A percentile compares a stretch with the other conserved stretches of the same genome.
Conservation (phyloP, 306 rosid species). For the Geum urbanum region DNA sequence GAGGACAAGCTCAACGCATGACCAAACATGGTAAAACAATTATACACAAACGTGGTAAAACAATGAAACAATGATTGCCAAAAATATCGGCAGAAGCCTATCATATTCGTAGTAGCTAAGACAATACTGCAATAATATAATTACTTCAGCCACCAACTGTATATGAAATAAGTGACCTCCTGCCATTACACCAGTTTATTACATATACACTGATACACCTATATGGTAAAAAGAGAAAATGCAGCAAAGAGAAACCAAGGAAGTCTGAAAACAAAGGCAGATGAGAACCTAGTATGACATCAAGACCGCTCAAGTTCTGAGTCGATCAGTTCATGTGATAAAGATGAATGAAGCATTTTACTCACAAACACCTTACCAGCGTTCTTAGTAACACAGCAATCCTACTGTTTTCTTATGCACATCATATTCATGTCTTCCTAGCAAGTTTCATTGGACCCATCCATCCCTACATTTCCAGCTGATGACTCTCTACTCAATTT, state of each 20-base stretch:
- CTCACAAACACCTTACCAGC: background rate
- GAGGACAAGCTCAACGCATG: background rate
- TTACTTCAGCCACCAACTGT: background rate
- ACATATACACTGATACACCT: background rate
- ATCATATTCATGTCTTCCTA: background rate
- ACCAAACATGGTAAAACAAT: background rate
- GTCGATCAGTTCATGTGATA: background rate
- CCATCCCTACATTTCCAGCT: background rate
- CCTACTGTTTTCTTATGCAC: background rate
- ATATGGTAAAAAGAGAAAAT: background rate
- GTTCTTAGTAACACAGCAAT: background rate
- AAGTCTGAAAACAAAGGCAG: background rate
- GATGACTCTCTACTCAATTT: background rate
- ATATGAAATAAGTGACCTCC: background rate
- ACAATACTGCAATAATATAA: background rate
- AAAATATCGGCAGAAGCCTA: background rate
- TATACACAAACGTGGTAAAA: slow-evolving; percentile 8
- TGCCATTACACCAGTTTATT: background rate
- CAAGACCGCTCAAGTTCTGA: background rate
- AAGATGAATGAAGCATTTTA: background rate
- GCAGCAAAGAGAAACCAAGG: background rate
- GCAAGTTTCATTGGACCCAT: background rate
- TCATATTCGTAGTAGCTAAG: background rate
- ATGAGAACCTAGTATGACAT: background rate
- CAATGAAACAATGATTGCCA: background rate